Percentiles rank a stretch among this genome's conserved stretches.
These are phyloP conservation scores for Fusarium graminum DNA, from an alignment of 2,329 filamentous ascomycete genomes.

Conservation along the genomic window DNA sequence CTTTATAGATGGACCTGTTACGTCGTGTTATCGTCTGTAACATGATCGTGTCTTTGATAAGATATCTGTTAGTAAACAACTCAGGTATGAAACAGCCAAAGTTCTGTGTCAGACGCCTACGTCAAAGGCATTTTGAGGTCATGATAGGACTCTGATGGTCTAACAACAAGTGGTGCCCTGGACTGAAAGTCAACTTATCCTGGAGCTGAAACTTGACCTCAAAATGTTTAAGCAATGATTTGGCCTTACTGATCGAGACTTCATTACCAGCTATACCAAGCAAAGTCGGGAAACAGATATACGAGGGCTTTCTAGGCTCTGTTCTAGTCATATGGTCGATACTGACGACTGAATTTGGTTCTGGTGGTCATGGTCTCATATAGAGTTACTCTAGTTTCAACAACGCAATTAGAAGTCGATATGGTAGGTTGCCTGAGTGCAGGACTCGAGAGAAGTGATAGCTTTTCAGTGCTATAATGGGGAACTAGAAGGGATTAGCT, in stretches of 20 bases:
- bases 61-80: constrained; percentile 49
- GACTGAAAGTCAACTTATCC: constrained; percentile 45
- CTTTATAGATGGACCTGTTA: constrained; percentile 42
- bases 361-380: constrained; percentile 39
- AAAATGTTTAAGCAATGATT: constrained; percentile 52
- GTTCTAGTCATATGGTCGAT: constrained; percentile 35
- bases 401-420: constrained; percentile 43
- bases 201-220: constrained; percentile 53
- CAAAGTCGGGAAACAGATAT: constrained; percentile 52
- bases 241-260: constrained; percentile 47
- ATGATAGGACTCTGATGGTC: constrained; percentile 55
- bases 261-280: constrained; percentile 52
- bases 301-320: constrained; percentile 46
- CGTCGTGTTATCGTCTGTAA: constrained; percentile 33
- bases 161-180: constrained; percentile 48
- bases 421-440: constrained; percentile 54
- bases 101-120: constrained; percentile 57
- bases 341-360: constrained; percentile 41
- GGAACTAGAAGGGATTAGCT: neutral
- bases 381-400: constrained; percentile 49
- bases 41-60: constrained; percentile 38
- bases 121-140: constrained; percentile 52
- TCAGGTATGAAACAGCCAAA: constrained; percentile 55
- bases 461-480: neutral
- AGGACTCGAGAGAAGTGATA: constrained; percentile 42